Evolutionary conservation across 805 yeast species (phyloP), one percentile per base, ranked within the genome.

Genomic region (Monosporozyma aerobia): DNA sequence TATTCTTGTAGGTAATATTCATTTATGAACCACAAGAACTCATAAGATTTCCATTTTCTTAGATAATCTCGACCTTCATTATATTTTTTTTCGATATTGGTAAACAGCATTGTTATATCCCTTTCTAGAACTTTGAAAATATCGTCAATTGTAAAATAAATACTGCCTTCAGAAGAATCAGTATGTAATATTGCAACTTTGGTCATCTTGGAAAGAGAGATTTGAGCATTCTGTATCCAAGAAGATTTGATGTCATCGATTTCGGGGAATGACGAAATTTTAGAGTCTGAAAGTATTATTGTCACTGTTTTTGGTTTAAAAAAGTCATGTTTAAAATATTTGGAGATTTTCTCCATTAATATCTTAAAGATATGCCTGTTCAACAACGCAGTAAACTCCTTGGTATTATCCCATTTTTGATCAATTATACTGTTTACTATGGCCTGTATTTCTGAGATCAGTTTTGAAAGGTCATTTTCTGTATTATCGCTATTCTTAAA

Each of bases 11-110:
- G 14, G n/a, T 23, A 10, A 14, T 49, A 47, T 35, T 59, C 61
- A n/a, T 53, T 44, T 27, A 56, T 27, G 7, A 10, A 33, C 61
- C 60, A 57, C 22, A 59, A 32, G 3, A 33, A 33, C 19, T 47
- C 51, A 7, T 40, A 39, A 3, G 27, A 16, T 16, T 33, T 47
- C 55, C 55, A 53, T 23, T 22, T 5, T 11, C 8, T 3, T 2
- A 50, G 6, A 35, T 44, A 50, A 4, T 13, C 7, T 23, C 14
- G 3, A 19, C 37, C 52, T 11, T 35, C 14, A n/a, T 6, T 30
- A 16, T 16, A 39, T 5, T 13, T 8, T 5, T 19, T 7, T 9
- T 49, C 45, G 19, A 49, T 39, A 10, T 11, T 11, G 3, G 11
- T 19, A 40, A 40, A 43, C 3, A 32, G 4, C 1, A 7, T 16